Percentiles rank a stretch among this genome's conserved stretches.
Conservation (phyloP, 2,329 filamentous ascomycete genomes). For the Teratosphaeria zuluensis region DNA sequence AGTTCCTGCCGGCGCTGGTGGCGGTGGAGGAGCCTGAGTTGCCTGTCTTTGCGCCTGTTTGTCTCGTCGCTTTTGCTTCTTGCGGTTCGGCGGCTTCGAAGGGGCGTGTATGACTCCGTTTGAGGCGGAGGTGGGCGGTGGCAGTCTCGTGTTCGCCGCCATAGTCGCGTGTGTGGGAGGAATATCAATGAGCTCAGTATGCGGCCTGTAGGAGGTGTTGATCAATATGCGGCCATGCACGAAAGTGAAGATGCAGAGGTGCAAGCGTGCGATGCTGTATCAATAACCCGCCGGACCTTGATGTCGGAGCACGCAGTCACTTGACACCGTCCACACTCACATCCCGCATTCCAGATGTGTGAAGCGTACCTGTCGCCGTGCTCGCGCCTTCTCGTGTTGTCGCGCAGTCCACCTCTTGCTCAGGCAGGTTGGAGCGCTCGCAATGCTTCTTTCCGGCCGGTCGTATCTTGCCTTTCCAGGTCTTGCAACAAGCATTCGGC, state of each 20-base stretch:
- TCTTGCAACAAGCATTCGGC: not conserved
- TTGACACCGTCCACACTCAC: not conserved
- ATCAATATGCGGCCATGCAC: not conserved
- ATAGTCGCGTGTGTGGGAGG: slow-evolving; percentile 9
- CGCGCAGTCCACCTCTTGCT: not conserved
- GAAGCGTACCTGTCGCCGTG: not conserved
- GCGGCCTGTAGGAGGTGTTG: not conserved
- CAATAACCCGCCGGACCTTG: not conserved
- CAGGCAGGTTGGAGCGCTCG: not conserved
- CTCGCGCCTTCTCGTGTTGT: not conserved
- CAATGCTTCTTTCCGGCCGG: not conserved
- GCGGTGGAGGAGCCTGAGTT: slow-evolving; percentile 16
- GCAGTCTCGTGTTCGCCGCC: slow-evolving; percentile 13
- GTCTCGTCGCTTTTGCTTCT: slow-evolving; percentile 88
- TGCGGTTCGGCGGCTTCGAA: slow-evolving; percentile 58
- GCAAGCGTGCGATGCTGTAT: not conserved
- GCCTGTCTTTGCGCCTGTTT: slow-evolving; percentile 67
- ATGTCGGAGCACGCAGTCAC: not conserved
- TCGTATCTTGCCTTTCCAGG: not conserved
- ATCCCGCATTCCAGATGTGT: not conserved
- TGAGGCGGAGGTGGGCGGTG: slow-evolving; percentile 11
- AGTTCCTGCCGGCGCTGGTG: slow-evolving; percentile 5
- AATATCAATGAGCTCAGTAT: not conserved
- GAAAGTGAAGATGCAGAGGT: not conserved
- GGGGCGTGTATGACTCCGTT: slow-evolving; percentile 32